Evolutionary conservation across 345 rosid species (phyloP), one percentile per base, ranked within the genome.

Genomic region (Atalantia buxifolia): DNA sequence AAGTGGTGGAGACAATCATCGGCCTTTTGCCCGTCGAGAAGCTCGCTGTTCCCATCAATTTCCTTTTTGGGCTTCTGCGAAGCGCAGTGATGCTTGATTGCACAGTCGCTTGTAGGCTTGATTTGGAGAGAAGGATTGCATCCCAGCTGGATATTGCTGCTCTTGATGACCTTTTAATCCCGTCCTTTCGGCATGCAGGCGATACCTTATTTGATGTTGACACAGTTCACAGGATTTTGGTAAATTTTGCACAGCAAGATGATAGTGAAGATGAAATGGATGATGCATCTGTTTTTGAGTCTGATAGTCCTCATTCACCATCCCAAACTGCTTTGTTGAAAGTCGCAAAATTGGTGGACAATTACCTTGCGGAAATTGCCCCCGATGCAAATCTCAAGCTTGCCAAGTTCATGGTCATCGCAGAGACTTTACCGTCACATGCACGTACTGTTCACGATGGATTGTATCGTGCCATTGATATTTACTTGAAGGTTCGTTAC

Each of bases 171-270:
- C 94, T 95, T 61, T 84, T 95, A 90, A 95, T 95, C 79, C 98
- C 98, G 4, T 93, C 94, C 24, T 93, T 93, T 73, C 84, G 93
- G 81, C 97, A 92, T 67, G 81, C 96, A 0, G 93, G 92, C 14
- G 99, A 95, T 64, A 95, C 99, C 45, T 83, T 95, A 80, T 93
- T 95, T n/a, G 99, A 95, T 65, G 91, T 93, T 24, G 98, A 95
- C 81, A 91, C 95, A 5, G 97, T 95, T 74, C 95, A 95, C 22
- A 91, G 97, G 83, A 92, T 95, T 82, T 84, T 95, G 86, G 94
- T 95, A 35, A 95, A 90, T 79, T 95, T 95, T 81, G 90, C 98
- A 14, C 99, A 95, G 85, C 99, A 92, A 85, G 97, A 92, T 80
- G 93, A 89, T 40, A 93, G 96, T 7, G 99, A 92, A 68, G 96